phyloP scores from a whole-genome alignment of 768 basidiomycete species.

The Auriscalpium orientale region DNA sequence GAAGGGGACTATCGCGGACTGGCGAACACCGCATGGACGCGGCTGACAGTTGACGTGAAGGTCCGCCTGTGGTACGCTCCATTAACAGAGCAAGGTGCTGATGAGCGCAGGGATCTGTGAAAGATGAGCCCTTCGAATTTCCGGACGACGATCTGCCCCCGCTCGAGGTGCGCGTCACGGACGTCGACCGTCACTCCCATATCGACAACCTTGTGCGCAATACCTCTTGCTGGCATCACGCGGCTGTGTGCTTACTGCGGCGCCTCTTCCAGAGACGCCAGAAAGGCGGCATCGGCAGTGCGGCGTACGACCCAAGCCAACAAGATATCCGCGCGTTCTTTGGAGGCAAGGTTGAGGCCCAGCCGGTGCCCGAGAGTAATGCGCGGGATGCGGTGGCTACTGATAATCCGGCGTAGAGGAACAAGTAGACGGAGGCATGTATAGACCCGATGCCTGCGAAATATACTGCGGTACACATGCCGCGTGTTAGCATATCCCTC shows the following conservation, averaged over 20 bases:
- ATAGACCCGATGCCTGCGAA: no score
- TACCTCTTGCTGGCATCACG: background rate
- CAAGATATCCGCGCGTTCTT: conserved; percentile 72
- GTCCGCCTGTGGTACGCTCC: conserved; percentile 22
- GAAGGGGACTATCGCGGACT: conserved; percentile 41
- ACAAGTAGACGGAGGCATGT: no score
- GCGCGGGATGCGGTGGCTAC: conserved; percentile 19
- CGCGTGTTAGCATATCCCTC: no score
- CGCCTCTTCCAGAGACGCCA: conserved; percentile 53
- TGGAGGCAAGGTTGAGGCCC: conserved; percentile 25
- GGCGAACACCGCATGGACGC: conserved; percentile 65
- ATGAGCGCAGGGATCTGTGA: conserved; percentile 21
- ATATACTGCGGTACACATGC: no score
- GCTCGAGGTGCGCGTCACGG: conserved; percentile 38
- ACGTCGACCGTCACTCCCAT: conserved; percentile 52
- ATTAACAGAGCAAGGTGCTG: no score
- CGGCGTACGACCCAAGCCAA: conserved; percentile 68
- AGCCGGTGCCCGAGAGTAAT: conserved; percentile 19
- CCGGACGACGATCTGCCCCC: conserved; percentile 23
- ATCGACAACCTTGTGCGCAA: conserved; percentile 45
- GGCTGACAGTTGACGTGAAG: conserved; percentile 40
- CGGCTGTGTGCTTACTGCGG: background rate
- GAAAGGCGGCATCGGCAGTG: conserved; percentile 66
- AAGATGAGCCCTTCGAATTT: conserved; percentile 17
- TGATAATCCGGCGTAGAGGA: background rate